phyloP scores from a whole-genome alignment of 139 green algal genomes.

The Chlamydomonas applanata region DNA sequence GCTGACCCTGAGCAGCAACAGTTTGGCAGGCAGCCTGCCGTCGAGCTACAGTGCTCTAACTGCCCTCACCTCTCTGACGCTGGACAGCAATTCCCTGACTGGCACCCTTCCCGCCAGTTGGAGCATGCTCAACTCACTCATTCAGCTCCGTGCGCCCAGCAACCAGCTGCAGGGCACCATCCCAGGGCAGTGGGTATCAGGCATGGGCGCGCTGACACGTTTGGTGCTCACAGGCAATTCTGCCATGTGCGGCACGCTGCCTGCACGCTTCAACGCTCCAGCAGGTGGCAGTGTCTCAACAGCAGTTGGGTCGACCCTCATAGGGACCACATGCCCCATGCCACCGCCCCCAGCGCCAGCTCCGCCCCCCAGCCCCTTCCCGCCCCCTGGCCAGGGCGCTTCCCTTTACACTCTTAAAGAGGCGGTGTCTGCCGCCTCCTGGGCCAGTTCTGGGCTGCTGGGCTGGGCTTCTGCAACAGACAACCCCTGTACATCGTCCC shows the following conservation, averaged over 20 bases:
- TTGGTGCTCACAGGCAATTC: background rate
- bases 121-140: constrained; percentile 2
- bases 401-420: background rate
- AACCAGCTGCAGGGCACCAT: constrained; percentile 5
- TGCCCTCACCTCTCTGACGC: background rate
- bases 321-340: too few relatives aligned
- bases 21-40: constrained; percentile 6
- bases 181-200: background rate
- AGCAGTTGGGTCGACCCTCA: too few relatives aligned
- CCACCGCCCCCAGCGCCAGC: too few relatives aligned
- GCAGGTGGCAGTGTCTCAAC: too few relatives aligned
- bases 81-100: constrained; percentile 4
- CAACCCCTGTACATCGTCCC: background rate
- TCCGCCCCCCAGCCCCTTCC: background rate
- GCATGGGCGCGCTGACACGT: background rate
- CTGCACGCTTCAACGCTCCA: background rate
- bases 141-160: background rate
- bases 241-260: constrained; percentile 5
- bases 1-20: constrained; percentile 9
- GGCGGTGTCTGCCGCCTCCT: constrained; percentile 14
- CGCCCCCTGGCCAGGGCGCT: background rate
- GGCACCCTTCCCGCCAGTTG: constrained; percentile 15
- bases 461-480: background rate
- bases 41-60: background rate
- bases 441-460: background rate